Percentiles rank a stretch among this genome's conserved stretches.
Conservation (phyloP, 139 green algal genomes). For the Spirogloea muscicola region DNA sequence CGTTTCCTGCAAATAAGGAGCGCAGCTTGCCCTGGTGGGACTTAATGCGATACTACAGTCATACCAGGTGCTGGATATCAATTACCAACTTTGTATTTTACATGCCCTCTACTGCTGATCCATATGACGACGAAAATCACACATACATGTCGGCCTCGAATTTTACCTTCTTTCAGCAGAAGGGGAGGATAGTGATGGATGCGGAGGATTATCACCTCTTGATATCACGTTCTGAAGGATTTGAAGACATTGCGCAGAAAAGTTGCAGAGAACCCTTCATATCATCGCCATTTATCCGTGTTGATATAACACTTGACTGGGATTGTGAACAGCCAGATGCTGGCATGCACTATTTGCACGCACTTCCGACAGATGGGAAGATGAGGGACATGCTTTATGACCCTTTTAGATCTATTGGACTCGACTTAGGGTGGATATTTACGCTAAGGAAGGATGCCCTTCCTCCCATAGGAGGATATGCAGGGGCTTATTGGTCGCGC, state of each 20-base stretch:
- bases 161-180: constrained; percentile 22
- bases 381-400: constrained; percentile 26
- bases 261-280: neutral
- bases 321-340: constrained; percentile 16
- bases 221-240: too few species aligned
- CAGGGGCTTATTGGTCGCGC: too few species aligned
- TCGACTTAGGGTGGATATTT: constrained; percentile 29
- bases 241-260: too few species aligned
- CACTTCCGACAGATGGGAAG: constrained; percentile 8
- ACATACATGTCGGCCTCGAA: constrained; percentile 10
- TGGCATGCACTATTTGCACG: constrained; percentile 37
- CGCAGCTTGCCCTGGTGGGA: constrained; percentile 44
- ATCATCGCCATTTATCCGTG: constrained; percentile 28
- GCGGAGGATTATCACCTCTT: too few species aligned
- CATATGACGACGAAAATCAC: constrained; percentile 40
- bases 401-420: constrained; percentile 34
- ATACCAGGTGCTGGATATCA: too few species aligned
- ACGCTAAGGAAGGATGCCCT: too few species aligned
- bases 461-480: too few species aligned
- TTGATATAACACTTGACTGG: constrained; percentile 32
- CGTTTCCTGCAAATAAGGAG: constrained; percentile 12
- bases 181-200: constrained; percentile 22
- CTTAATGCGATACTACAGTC: constrained; percentile 46
- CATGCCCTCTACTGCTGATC: constrained; percentile 32
- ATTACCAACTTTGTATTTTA: too few species aligned